Percentiles rank a stretch among this genome's conserved stretches.
These are phyloP conservation scores for Inonotus obliquus DNA, from an alignment of 1,284 basidiomycete genomes.

Conservation along the genomic window DNA sequence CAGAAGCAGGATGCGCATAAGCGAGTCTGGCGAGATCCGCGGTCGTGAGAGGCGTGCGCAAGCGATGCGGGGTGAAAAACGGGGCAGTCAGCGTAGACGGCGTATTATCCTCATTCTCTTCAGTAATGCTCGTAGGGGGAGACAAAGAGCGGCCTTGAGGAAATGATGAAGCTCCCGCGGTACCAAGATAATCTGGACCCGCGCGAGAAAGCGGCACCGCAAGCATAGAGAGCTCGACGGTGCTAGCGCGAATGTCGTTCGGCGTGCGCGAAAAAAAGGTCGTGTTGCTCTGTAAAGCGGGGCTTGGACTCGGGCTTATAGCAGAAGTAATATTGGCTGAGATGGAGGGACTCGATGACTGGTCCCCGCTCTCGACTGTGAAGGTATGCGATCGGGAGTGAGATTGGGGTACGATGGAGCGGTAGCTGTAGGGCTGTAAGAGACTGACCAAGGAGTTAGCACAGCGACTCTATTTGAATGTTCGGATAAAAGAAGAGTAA, in stretches of 20 bases:
- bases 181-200: slow-evolving; percentile 12
- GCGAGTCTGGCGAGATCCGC: slow-evolving; percentile 12
- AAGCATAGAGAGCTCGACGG: slow-evolving; percentile 59
- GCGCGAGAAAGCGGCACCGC: slow-evolving; percentile 27
- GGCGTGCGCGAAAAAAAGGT: slow-evolving; percentile 33
- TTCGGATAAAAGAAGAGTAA: neutral
- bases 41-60: slow-evolving; percentile 16
- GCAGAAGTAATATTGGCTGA: neutral
- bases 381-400: slow-evolving; percentile 1
- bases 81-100: neutral
- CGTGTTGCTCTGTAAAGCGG: neutral
- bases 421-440: slow-evolving; percentile 5
- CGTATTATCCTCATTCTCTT: neutral
- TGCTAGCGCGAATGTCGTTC: slow-evolving; percentile 58
- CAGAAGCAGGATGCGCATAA: neutral
- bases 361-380: neutral
- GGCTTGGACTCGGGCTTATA: neutral
- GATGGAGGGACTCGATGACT: neutral
- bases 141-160: neutral
- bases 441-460: slow-evolving; percentile 3
- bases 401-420: neutral
- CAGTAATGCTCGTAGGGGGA: neutral
- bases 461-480: neutral
- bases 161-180: slow-evolving; percentile 1
- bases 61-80: slow-evolving; percentile 3